phyloP scores from a whole-genome alignment of 1,284 basidiomycete species.

The Cutaneotrichosporon spelunceum region DNA sequence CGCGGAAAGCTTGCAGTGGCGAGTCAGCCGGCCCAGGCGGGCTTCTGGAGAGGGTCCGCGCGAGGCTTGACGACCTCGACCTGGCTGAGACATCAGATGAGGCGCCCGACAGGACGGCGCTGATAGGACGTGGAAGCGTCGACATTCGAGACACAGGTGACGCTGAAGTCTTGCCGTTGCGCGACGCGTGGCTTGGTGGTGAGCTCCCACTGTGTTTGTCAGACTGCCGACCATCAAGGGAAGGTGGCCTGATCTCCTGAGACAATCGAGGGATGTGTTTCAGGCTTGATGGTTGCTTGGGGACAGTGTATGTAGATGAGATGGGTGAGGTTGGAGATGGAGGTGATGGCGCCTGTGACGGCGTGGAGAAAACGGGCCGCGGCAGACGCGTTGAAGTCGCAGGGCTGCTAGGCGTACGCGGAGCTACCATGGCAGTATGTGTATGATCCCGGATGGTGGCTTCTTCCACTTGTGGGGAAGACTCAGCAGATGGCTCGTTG shows the following conservation, averaged over 20 bases:
- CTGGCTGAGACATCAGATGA: conserved; percentile 11
- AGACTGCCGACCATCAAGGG: background rate
- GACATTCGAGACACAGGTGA: background rate
- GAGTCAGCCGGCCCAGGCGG: conserved; percentile 25
- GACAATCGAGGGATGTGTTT: background rate
- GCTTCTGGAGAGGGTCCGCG: conserved; percentile 19
- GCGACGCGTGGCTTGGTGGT: background rate
- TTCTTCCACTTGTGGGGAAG: background rate
- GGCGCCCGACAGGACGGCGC: background rate
- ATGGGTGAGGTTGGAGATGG: background rate
- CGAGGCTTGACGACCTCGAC: conserved; percentile 18
- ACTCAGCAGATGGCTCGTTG: background rate
- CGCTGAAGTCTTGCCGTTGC: background rate
- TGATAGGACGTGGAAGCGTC: background rate
- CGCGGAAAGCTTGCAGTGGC: conserved; percentile 18
- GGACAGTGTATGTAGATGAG: background rate
- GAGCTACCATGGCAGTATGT: background rate
- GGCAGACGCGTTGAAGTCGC: background rate
- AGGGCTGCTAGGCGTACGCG: background rate
- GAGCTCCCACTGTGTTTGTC: background rate
- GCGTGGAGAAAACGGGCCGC: background rate
- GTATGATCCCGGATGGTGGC: background rate
- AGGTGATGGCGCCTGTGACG: background rate
- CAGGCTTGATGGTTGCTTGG: background rate
- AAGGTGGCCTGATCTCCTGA: background rate